These are phyloP conservation scores for Penicillium sp. DNA, from an alignment of 2,329 filamentous ascomycete species.

Conservation along the genomic window DNA sequence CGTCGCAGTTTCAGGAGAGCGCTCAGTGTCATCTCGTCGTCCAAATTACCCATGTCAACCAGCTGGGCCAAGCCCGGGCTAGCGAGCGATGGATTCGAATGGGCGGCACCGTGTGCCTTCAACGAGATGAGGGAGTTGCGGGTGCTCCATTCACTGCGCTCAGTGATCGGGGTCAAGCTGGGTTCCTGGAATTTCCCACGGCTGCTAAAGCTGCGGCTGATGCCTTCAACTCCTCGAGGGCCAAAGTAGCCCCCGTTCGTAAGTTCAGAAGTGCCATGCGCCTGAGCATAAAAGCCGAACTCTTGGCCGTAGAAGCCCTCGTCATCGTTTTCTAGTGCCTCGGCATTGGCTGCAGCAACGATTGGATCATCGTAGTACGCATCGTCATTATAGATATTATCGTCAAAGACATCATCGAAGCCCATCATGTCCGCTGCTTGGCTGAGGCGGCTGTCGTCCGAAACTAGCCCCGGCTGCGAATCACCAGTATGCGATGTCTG, in stretches of 20 bases:
- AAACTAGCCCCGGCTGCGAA: constrained; percentile 48
- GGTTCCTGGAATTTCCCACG: constrained; percentile 77
- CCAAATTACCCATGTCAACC: constrained; percentile 60
- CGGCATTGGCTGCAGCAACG: constrained; percentile 92
- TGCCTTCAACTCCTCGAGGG: constrained; percentile 64
- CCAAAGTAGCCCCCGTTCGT: constrained; percentile 89
- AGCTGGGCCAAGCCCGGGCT: constrained; percentile 78
- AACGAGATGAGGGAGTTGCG: constrained; percentile 86
- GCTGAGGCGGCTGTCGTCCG: constrained; percentile 53
- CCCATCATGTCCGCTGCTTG: constrained; percentile 43
- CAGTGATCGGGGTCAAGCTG: constrained; percentile 93
- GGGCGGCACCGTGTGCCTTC: constrained; percentile 51
- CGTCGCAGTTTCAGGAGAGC: constrained; percentile 71
- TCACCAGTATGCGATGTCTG: constrained; percentile 38
- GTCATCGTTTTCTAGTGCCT: constrained; percentile 85
- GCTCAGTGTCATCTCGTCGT: constrained; percentile 72
- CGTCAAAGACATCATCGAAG: constrained; percentile 46
- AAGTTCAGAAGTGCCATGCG: constrained; percentile 57
- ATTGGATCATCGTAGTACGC: constrained; percentile 83
- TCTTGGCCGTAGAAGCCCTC: constrained; percentile 96
- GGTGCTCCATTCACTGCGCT: constrained; percentile 93
- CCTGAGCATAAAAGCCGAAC: constrained; percentile 86
- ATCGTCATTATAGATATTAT: constrained; percentile 61
- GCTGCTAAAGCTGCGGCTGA: constrained; percentile 69
- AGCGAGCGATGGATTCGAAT: constrained; percentile 56